phyloP scores from a whole-genome alignment of 2,329 filamentous ascomycete species.

The Huntiella omanensis region DNA sequence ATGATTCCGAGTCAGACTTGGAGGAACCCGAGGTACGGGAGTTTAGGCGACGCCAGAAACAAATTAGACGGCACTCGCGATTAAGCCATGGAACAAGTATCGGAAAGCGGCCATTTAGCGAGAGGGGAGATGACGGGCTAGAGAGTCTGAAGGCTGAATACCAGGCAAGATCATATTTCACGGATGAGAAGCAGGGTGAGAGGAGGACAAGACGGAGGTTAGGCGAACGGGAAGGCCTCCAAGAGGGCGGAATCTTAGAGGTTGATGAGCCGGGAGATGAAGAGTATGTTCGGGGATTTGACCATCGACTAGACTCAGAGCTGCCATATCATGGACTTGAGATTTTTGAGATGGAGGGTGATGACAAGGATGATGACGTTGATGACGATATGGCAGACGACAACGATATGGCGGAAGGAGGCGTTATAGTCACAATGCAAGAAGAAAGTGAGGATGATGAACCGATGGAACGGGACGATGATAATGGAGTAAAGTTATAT shows the following conservation, averaged over 20 bases:
- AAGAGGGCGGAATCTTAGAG: constrained; percentile 31
- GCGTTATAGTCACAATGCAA: too few species aligned
- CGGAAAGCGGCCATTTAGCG: constrained; percentile 34
- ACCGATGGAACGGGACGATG: constrained; percentile 5
- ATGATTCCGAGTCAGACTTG: constrained; percentile 24
- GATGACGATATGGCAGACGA: constrained; percentile 7
- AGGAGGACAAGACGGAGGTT: constrained; percentile 28
- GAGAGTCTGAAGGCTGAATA: constrained; percentile 16
- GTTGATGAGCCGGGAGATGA: constrained; percentile 32
- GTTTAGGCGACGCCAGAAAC: constrained; percentile 18
- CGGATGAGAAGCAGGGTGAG: constrained; percentile 25
- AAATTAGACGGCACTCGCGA: constrained; percentile 25
- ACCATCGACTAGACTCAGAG: constrained; percentile 25
- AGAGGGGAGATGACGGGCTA: constrained; percentile 32
- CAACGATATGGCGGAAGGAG: not conserved
- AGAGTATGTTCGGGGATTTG: constrained; percentile 21
- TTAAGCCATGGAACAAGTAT: constrained; percentile 35
- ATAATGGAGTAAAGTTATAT: constrained; percentile 2
- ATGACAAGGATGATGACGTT: too few species aligned
- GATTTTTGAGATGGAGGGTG: constrained; percentile 27
- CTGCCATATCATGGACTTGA: constrained; percentile 31
- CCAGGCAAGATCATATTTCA: constrained; percentile 11
- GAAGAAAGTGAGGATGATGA: constrained; percentile 4
- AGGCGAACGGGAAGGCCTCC: constrained; percentile 26
- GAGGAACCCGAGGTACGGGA: constrained; percentile 34